A percentile compares a stretch with the other conserved stretches of the same genome.
Conservation (phyloP, 108 stramenopile genomes). For the Craspedostauros australis region DNA sequence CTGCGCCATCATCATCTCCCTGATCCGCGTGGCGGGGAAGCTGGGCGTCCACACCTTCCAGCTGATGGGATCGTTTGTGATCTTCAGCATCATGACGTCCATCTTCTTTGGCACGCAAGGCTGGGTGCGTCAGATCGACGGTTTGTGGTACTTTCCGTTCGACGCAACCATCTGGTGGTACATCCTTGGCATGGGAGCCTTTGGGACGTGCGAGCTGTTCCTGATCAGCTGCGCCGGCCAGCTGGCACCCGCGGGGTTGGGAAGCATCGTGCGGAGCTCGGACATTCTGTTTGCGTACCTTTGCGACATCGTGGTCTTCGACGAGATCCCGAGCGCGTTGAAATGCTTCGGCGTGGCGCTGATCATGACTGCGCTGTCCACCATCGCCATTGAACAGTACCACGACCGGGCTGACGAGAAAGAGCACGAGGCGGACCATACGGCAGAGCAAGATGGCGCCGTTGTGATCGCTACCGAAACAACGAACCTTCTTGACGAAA, state of each 20-base stretch:
- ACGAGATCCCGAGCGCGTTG: background rate
- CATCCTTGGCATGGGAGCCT: conserved; percentile 5
- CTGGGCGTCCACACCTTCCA: conserved; percentile 24
- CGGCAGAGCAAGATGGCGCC: too few species aligned
- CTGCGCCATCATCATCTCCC: conserved; percentile 8
- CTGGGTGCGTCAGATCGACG: background rate
- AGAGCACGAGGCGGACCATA: too few species aligned
- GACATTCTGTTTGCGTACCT: conserved; percentile 19
- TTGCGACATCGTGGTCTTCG: conserved; percentile 3
- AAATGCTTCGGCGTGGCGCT: background rate
- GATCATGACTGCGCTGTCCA: background rate
- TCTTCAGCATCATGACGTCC: conserved; percentile 18
- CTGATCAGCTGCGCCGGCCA: conserved; percentile 16
- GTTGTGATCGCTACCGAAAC: too few species aligned
- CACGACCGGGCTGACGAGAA: too few species aligned
- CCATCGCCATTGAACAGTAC: background rate
- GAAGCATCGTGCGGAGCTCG: conserved; percentile 4
- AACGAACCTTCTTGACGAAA: too few species aligned
- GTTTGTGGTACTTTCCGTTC: conserved; percentile 12
- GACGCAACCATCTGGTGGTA: conserved; percentile 1
- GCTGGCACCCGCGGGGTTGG: conserved; percentile 11
- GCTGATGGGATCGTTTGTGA: conserved; percentile 20
- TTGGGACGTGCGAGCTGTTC: conserved; percentile 15
- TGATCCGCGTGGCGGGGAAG: conserved; percentile 26
- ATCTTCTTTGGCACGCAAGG: conserved; percentile 7